phyloP scores from a whole-genome alignment of 106 monocot species.

The Agapanthus africanus region DNA sequence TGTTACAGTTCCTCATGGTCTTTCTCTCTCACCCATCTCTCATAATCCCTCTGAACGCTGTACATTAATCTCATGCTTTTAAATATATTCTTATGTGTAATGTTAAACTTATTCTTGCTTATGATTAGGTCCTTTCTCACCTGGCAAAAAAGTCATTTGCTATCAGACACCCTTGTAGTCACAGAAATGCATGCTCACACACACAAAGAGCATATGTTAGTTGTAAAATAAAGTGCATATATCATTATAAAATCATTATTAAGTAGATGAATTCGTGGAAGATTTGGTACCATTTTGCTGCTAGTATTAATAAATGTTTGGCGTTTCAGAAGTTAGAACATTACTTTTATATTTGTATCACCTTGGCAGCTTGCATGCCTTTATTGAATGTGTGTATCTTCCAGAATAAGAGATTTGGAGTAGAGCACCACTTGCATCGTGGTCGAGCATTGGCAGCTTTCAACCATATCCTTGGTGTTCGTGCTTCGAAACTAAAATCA shows the following conservation, averaged over 20 bases:
- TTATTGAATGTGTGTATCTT: neutral
- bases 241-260: neutral
- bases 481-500: conserved; percentile 54
- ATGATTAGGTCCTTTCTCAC: no score
- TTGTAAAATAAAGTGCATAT: neutral
- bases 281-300: neutral
- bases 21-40: no score
- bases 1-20: no score
- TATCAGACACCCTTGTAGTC: no score
- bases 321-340: neutral
- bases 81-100: no score
- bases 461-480: conserved; percentile 53
- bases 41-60: no score
- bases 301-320: no score
- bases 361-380: neutral
- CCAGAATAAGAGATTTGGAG: conserved; percentile 64
- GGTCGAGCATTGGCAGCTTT: conserved; percentile 79
- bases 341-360: neutral
- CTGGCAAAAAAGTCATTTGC: no score
- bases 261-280: neutral
- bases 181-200: no score
- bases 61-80: no score
- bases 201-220: no score
- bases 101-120: no score
- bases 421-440: conserved; percentile 87